Base-by-base conservation (phyloP, 345 rosid species). In the Linum tenue region DNA sequence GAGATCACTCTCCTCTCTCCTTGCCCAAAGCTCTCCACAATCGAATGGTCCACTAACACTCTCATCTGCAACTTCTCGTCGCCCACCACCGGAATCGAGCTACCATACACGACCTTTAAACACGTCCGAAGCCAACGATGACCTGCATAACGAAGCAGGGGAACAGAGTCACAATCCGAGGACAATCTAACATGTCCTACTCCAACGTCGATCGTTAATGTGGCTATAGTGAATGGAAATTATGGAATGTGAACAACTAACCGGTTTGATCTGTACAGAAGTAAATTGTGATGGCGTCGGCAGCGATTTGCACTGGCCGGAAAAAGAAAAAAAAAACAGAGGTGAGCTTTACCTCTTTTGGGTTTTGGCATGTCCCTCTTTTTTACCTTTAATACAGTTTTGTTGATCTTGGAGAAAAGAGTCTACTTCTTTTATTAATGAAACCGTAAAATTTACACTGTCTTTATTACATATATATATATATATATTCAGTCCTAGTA, bases 11-110 rank as follows among this genome's bases (percentile, higher is more conserved):
- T 84, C 70, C 97, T 79, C 37, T 97, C 98, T 70, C 96, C 91
- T 76, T 86, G 97, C 0, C 69, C 94, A 39, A 85, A 92, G 70
- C 84, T 88, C 72, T 92, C 98, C 41, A 92, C 83, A 37, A 92
- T 88, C 7, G 98, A 92, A 80, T 90, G 98, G 78, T 92, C 98
- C 22, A 92, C 96, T 97, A 89, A 74, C 43, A 61, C 72, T 70
- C 98, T 85, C 90, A 88, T 81, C 0, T 74, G 73, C 22, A 79
- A 68, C 56, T 83, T 88, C 75, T 92, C 98, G 42, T 74, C 87
- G 4, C 80, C 79, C 1, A 90, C 77, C 15, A 90, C 92, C 1
- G 96, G 87, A 64, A 90, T 84, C 0, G 69, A 69, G 69, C 80
- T 73, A 35, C 98, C 97, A 58, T 85, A 88, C 5, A 88, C 78